Base-by-base conservation (phyloP, 192 early-diverging fungal genomes). In the Backusella circina region DNA sequence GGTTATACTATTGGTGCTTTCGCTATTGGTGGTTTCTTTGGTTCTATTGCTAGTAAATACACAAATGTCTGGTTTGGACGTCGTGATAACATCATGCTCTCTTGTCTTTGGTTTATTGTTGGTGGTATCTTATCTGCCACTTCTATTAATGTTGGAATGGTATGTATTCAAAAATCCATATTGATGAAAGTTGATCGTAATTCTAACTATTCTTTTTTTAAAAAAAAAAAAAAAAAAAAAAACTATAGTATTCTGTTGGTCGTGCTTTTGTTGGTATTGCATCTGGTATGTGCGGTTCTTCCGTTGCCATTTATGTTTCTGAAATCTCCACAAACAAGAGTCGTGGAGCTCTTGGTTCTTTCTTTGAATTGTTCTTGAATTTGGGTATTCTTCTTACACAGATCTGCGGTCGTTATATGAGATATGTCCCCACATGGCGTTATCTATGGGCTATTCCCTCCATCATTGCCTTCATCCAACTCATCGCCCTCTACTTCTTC, bases 331-430 rank as follows among this genome's bases (percentile, higher is more conserved):
- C 95, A 0, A 88, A 88, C 5, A 86, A 86, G 31, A 82, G 86
- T 36, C 89, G 93, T 80, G 94, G 93, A 51, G 78, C 88, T 6
- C 79, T 95, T 70, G 93, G 95, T 37, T 87, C 88, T 47, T 76
- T 91, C 66, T 92, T 91, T 76, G 93, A 95, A 88, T 85, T 95
- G 76, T 88, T 90, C 9, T 88, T 95, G 67, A 92, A 94, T 54
- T 44, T 92, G 31, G 95, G 95, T 33, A 92, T 97, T 74, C 85
- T 97, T 77, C 23, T 91, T 4, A 88, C 91, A 75, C 92, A 93
- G 66, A 75, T 90, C 23, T 80, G 85, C 70, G 94, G 89, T 37
- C 80, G 91, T 51, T 87, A 89, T 36, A 82, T 93, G 72, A 85
- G 84, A 28, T 78, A 50, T 31, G 75, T 89, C 4, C 87, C 89